Evolutionary conservation across 805 yeast genomes (phyloP).

Genomic region (Metschnikowia noctiluminum): DNA sequence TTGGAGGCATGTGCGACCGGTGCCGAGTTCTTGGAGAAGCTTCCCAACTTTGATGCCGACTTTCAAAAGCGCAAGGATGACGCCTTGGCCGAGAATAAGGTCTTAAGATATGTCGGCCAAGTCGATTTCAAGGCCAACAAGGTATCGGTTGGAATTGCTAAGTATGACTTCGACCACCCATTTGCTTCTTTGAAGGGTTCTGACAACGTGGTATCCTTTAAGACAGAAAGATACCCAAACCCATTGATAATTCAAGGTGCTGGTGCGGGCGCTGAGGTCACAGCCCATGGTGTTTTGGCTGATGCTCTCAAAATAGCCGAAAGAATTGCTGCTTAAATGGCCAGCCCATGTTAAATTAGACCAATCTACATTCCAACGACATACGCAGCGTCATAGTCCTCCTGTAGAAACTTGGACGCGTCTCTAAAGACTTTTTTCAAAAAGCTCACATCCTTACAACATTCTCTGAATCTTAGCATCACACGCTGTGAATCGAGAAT

Average conservation of each 20-base stretch:
- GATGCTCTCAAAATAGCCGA: constrained; percentile 91
- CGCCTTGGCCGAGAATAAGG: constrained; percentile 82
- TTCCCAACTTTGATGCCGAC: constrained; percentile 81
- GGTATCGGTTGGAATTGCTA: constrained; percentile 84
- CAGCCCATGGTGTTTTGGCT: constrained; percentile 84
- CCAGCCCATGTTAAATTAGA: no score
- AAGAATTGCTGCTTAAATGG: constrained; percentile 53
- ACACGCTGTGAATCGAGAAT: constrained; percentile 68
- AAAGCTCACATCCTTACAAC: constrained; percentile 51
- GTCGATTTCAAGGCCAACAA: constrained; percentile 70
- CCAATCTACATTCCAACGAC: constrained; percentile 15
- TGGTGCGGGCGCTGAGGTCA: constrained; percentile 78
- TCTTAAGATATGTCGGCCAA: constrained; percentile 88
- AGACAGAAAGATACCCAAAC: constrained; percentile 86
- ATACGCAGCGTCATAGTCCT: constrained; percentile 24
- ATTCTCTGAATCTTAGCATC: constrained; percentile 63
- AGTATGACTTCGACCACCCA: constrained; percentile 86
- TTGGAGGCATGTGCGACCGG: constrained; percentile 72
- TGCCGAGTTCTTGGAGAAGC: constrained; percentile 71
- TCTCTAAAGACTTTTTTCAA: constrained; percentile 54
- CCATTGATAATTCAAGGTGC: constrained; percentile 98
- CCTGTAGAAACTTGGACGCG: constrained; percentile 50
- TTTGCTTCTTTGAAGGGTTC: constrained; percentile 95
- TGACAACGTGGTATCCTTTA: constrained; percentile 90
- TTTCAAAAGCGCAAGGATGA: constrained; percentile 72